Evolutionary conservation across 306 rosid genomes (phyloP).

Genomic region (Cucurbita moschata): DNA sequence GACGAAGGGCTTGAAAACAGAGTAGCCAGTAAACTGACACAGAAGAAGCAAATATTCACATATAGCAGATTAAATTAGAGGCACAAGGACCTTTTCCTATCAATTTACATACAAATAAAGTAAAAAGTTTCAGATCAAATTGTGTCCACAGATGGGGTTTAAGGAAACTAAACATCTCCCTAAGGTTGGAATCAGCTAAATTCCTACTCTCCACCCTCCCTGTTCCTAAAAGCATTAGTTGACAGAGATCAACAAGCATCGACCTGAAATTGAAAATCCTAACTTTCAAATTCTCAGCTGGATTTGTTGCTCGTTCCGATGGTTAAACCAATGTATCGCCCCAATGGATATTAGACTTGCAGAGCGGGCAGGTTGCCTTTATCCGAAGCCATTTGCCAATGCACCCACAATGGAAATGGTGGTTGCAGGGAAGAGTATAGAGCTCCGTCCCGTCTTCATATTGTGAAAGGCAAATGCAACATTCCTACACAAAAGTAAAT

Average conservation of each 20-base stretch:
- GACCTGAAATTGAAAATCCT: constrained; percentile 2
- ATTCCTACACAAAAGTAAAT: constrained; percentile 31
- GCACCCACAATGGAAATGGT: constrained; percentile 82
- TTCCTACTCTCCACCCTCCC: neutral
- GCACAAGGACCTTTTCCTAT: neutral
- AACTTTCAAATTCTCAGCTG: neutral
- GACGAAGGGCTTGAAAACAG: neutral
- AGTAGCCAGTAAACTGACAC: neutral
- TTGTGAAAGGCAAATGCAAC: constrained; percentile 65
- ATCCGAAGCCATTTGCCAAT: constrained; percentile 70
- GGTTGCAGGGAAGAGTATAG: constrained; percentile 60
- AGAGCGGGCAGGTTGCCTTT: constrained; percentile 76
- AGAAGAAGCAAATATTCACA: neutral
- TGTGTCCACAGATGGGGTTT: neutral
- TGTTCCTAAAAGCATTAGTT: constrained; percentile 6
- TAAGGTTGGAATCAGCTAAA: neutral
- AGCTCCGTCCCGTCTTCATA: constrained; percentile 64
- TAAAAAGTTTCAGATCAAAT: neutral
- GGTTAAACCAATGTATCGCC: constrained; percentile 58
- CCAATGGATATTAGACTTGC: constrained; percentile 54
- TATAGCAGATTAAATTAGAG: neutral
- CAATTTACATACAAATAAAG: constrained; percentile 1
- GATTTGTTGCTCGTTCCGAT: neutral
- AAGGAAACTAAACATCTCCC: neutral
- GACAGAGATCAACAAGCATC: constrained; percentile 1